Percentiles rank a stretch among this genome's conserved stretches.
phyloP scores from a whole-genome alignment of 2,329 filamentous ascomycete species.

The Phaeosphaeria sp. region DNA sequence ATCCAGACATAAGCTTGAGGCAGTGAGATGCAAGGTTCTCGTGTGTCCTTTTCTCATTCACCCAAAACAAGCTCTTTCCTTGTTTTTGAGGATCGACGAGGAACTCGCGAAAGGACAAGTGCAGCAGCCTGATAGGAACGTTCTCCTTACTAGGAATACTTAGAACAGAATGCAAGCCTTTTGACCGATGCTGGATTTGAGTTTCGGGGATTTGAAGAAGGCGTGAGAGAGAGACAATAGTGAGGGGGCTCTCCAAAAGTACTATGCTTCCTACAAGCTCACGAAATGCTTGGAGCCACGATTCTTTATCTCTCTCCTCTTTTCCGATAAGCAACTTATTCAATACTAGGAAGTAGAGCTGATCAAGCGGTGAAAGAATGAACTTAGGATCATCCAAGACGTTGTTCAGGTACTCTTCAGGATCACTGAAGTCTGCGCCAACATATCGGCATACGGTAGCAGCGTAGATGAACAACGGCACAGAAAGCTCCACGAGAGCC shows the following conservation, averaged over 20 bases:
- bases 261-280: constrained; percentile 17
- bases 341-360: constrained; percentile 26
- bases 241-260: constrained; percentile 27
- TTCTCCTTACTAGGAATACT: constrained; percentile 34
- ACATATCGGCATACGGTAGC: constrained; percentile 34
- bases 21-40: constrained; percentile 42
- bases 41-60: constrained; percentile 44
- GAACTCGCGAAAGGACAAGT: constrained; percentile 40
- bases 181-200: constrained; percentile 26
- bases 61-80: constrained; percentile 42
- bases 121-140: constrained; percentile 38
- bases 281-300: constrained; percentile 16
- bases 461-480: constrained; percentile 46
- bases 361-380: constrained; percentile 23
- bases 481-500: constrained; percentile 33
- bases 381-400: constrained; percentile 21
- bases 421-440: constrained; percentile 15
- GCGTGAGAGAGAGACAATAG: constrained; percentile 14
- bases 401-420: constrained; percentile 16
- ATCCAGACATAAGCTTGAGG: constrained; percentile 43
- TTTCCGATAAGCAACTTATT: constrained; percentile 34
- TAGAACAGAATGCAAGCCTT: constrained; percentile 37
- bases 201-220: constrained; percentile 19
- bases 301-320: constrained; percentile 33
- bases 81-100: constrained; percentile 26